phyloP scores from a whole-genome alignment of 2,329 filamentous ascomycete genomes.

The Botrytis byssoidea region DNA sequence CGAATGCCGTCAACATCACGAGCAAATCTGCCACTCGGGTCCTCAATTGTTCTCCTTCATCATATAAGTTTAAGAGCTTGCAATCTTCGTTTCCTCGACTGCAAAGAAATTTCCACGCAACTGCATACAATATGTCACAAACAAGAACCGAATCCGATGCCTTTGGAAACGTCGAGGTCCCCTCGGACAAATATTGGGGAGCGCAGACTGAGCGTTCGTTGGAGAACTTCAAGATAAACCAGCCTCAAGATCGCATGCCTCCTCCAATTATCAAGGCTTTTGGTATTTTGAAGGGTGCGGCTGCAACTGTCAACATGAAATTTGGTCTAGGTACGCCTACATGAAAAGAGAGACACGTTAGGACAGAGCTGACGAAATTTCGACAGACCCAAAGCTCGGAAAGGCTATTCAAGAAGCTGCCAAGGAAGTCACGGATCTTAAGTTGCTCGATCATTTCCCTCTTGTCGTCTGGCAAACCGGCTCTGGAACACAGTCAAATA shows the following conservation, averaged over 20 bases:
- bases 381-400: constrained; percentile 78
- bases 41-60: constrained; percentile 15
- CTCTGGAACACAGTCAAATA: constrained; percentile 95
- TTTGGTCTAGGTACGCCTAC: constrained; percentile 73
- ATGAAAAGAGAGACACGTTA: constrained; percentile 12
- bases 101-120: constrained; percentile 36
- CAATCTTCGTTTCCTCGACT: constrained; percentile 25
- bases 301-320: constrained; percentile 91
- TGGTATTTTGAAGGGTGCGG: constrained; percentile 95
- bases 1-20: constrained; percentile 14
- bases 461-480: constrained; percentile 99
- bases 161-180: constrained; percentile 94
- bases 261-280: constrained; percentile 89
- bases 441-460: constrained; percentile 95
- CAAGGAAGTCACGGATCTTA: constrained; percentile 86
- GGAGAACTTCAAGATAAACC: constrained; percentile 98
- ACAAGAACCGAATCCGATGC: constrained; percentile 92
- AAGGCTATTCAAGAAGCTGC: constrained; percentile 94
- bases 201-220: constrained; percentile 95
- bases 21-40: constrained; percentile 19
- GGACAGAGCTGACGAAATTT: constrained; percentile 32
- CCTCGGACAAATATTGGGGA: constrained; percentile 95
- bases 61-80: constrained; percentile 19
- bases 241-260: constrained; percentile 98
- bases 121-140: constrained; percentile 42